These are phyloP conservation scores for Chimonanthus salicifolius DNA, from an alignment of 164 flowering plant species.

Conservation along the genomic window DNA sequence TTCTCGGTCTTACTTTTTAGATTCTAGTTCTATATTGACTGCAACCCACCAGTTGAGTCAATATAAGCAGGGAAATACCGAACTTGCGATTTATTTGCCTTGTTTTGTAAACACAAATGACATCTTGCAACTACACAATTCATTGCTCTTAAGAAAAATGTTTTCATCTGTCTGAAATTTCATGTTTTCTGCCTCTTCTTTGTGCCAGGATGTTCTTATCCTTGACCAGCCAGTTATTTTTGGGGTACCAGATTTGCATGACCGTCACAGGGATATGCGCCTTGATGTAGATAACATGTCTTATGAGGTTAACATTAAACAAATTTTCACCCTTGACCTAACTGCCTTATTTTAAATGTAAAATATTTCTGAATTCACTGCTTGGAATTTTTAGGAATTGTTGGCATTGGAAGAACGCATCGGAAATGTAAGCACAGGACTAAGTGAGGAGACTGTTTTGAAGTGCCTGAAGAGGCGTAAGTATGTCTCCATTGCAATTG, in stretches of 20 bases:
- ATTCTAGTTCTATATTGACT: neutral
- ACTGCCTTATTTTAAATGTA: too few species aligned
- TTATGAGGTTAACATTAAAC: constrained; percentile 51
- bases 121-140: neutral
- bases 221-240: constrained; percentile 68
- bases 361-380: neutral
- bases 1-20: neutral
- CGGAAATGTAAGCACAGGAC: constrained; percentile 79
- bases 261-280: constrained; percentile 92
- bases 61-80: neutral
- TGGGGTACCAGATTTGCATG: constrained; percentile 72
- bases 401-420: constrained; percentile 84
- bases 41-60: too few species aligned
- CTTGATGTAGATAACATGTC: constrained; percentile 98
- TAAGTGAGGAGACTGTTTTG: constrained; percentile 53
- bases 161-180: neutral
- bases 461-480: constrained; percentile 47
- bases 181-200: neutral
- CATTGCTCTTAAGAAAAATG: neutral
- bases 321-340: neutral
- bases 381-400: constrained; percentile 44
- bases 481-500: constrained; percentile 13
- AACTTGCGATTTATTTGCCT: neutral
- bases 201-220: constrained; percentile 65
- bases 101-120: neutral